Base-by-base conservation (phyloP, 108 stramenopile species). In the Skeletonema menzelii region DNA sequence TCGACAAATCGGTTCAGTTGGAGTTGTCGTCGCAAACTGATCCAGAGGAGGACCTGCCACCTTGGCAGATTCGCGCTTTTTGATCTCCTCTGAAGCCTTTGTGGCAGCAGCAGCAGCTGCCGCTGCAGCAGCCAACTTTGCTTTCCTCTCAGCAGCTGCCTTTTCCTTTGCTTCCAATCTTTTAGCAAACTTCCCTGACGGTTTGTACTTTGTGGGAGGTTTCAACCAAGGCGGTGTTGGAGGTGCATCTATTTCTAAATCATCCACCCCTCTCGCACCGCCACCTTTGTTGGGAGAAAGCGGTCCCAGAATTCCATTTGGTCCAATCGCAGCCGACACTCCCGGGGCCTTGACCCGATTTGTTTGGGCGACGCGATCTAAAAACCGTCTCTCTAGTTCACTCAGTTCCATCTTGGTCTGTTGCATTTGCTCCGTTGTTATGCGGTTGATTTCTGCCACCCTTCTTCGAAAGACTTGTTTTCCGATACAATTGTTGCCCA, bases 401-500 rank as follows among this genome's bases (percentile, higher is more conserved):
- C 86, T 87, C 47, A 99, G 69, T 72, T 99, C 97, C n/a, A 84
- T 75, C 1, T 95, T 70, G 62, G 75, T 88, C 35, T 87, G 80
- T 62, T 97, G 94, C 59, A 97, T 97, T 63, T 99, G 93, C 27
- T 94, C 97, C 14, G 87, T 72, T 31, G 95, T 88, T 56, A 99
- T 69, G 20, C 94, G 87, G 63, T 96, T 96, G 46, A 99, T 82
- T 59, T 99, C 98, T 27, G 89, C 89, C 26, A 90, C 95, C 20
- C 94, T 73, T 47, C 97, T 77, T 11, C 98, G 89, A 66, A 97
- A 98, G 5, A 98, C 96, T 82, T 98, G 97, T 70, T 98, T 98
- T 47, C 98, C 98, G 68, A 98, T 98, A 70, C 98, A 97, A 67
- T 97, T 97, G 38, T 79, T 77, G 6, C 98, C 98, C n/a, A 97